Evolutionary conservation across 768 basidiomycete species (phyloP).

Genomic region (Leccinum boreale): DNA sequence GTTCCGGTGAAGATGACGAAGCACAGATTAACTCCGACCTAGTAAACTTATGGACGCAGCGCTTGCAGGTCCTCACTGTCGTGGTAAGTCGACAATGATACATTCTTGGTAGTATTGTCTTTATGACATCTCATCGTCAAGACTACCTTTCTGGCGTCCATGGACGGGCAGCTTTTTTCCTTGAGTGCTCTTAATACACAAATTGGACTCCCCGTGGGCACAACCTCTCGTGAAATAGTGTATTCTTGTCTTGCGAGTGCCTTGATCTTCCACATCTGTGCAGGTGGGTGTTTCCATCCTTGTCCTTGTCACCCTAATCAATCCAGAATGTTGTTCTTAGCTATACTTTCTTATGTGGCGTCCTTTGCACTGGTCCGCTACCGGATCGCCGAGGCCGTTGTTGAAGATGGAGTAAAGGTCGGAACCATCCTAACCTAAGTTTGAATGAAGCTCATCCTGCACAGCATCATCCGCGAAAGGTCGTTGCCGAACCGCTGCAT

Average conservation of each 20-base stretch:
- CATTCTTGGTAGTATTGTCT: background rate
- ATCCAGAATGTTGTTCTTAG: slow-evolving; percentile 1
- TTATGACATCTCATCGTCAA: slow-evolving; percentile 5
- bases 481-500: slow-evolving; percentile 17
- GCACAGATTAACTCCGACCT: slow-evolving; percentile 16
- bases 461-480: slow-evolving; percentile 7
- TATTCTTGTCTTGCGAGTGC: slow-evolving; percentile 31
- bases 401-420: slow-evolving; percentile 17
- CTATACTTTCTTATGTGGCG: slow-evolving; percentile 26
- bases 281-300: slow-evolving; percentile 17
- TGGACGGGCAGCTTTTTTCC: slow-evolving; percentile 28
- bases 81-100: slow-evolving; percentile 18
- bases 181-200: slow-evolving; percentile 23
- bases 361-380: slow-evolving; percentile 31
- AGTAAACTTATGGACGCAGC: slow-evolving; percentile 23
- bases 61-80: slow-evolving; percentile 27
- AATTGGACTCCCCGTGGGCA: slow-evolving; percentile 6
- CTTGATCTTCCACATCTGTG: slow-evolving; percentile 29
- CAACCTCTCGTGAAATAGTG: slow-evolving; percentile 20
- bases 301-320: background rate
- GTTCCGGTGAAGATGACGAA: slow-evolving; percentile 6
- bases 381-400: slow-evolving; percentile 15
- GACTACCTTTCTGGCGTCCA: slow-evolving; percentile 30
- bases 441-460: slow-evolving; percentile 1
- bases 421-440: background rate